Conservation (phyloP, 441 rosid genomes). For the Eutrema salsugineum region DNA sequence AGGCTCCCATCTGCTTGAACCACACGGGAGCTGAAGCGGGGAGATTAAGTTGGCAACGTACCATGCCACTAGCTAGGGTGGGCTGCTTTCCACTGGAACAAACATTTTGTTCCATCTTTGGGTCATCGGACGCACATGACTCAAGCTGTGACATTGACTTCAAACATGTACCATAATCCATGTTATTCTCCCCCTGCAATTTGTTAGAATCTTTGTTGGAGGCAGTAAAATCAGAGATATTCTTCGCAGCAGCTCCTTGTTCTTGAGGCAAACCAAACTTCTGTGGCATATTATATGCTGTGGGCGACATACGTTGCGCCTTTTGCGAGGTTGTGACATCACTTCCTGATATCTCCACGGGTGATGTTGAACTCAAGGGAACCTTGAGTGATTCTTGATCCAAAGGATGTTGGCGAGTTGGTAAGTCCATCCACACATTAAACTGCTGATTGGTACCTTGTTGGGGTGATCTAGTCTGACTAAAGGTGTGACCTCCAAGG, state of each 20-base stretch:
- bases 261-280: conserved; percentile 32
- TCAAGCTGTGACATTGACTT: conserved; percentile 25
- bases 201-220: conserved; percentile 40
- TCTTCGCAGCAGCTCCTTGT: conserved; percentile 29
- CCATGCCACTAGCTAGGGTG: background rate
- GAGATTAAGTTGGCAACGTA: background rate
- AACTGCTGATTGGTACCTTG: conserved; percentile 40
- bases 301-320: background rate
- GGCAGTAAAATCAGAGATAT: conserved; percentile 1
- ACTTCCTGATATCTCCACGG: conserved; percentile 23
- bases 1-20: conserved; percentile 9
- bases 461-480: conserved; percentile 33
- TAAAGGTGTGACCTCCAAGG: conserved; percentile 35
- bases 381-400: conserved; percentile 29
- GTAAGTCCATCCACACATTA: conserved; percentile 47
- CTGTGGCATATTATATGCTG: conserved; percentile 25
- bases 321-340: background rate
- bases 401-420: conserved; percentile 36
- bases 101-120: conserved; percentile 25
- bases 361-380: conserved; percentile 27
- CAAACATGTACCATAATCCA: conserved; percentile 23
- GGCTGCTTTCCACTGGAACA: conserved; percentile 32
- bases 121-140: conserved; percentile 25
- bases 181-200: conserved; percentile 35
- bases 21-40: background rate